Base-by-base conservation (phyloP, 129 eudicot species). In the Erigeron canadensis region DNA sequence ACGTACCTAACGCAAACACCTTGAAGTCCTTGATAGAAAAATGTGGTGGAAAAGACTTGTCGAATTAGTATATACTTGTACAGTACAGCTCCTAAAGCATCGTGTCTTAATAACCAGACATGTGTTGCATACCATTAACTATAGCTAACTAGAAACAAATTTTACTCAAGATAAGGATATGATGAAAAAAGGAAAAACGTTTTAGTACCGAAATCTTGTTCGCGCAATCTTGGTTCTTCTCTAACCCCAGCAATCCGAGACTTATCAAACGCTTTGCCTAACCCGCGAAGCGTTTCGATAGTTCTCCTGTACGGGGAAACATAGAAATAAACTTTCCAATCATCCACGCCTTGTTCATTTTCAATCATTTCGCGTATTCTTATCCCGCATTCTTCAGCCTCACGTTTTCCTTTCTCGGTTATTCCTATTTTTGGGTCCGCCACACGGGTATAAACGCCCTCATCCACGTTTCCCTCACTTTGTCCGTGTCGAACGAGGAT, bases 381-480 rank as follows among this genome's bases (percentile, higher is more conserved):
- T 40, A 41, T 11, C 11, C 96, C 96, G 38, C 96, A 81, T 61
- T 83, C 75, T 77, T 79, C 91, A 1, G 96, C 96, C 78, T 90
- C 91, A 1, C 28, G 82, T 46, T 76, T 21, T 21, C 96, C 96
- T 72, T 71, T 84, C 57, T 79, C 76, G 37, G 96, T 90, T 38
- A 90, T 58, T 22, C 71, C 63, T 51, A 90, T 84, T 47, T 74
- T 83, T 7, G 94, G 91, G 65, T 90, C 96, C 0, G 96, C 94
- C 39, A 90, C 94, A 65, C 88, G 75, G 0, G 96, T 85, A 75
- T 90, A 90, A 5, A 80, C 85, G 0, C 81, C 71, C 64, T 90
- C 96, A 21, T 90, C 96, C 10, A 87, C 89, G 28, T 90, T 90
- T 64, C 96, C 96, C 48, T 87, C 88, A 60, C 96, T 90, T 82